A percentile compares a stretch with the other conserved stretches of the same genome.
phyloP scores from a whole-genome alignment of 495 filamentous ascomycete species.

The Astrothelium subdiscretum region DNA sequence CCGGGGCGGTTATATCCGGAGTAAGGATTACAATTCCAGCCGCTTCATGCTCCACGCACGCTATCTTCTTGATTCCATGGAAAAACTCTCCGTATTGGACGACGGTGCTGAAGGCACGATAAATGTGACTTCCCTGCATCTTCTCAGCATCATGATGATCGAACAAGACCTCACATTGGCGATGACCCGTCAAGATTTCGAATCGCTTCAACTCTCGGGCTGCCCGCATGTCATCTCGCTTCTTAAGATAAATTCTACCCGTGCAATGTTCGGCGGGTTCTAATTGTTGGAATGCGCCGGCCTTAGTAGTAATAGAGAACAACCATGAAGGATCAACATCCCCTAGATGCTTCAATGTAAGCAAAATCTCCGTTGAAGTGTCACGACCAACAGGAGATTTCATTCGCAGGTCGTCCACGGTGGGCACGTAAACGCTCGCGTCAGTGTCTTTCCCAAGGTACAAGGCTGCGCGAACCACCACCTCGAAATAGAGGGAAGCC shows the following conservation, averaged over 20 bases:
- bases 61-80: slow-evolving; percentile 36
- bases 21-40: slow-evolving; percentile 30
- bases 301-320: neutral
- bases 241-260: neutral
- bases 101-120: slow-evolving; percentile 35
- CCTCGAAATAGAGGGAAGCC: neutral
- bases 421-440: neutral
- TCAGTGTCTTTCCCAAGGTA: neutral
- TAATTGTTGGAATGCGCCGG: neutral
- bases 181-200: neutral
- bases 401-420: neutral
- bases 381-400: neutral
- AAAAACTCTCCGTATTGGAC: slow-evolving; percentile 39
- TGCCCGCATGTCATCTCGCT: neutral
- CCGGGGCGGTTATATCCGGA: neutral
- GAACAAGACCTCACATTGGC: slow-evolving; percentile 31
- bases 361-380: neutral
- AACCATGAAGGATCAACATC: neutral
- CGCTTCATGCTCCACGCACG: slow-evolving; percentile 31
- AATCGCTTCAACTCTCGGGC: neutral
- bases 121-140: slow-evolving; percentile 39
- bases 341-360: neutral
- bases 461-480: neutral
- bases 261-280: neutral
- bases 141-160: slow-evolving; percentile 32